Base-by-base conservation (phyloP, 129 eudicot species). In the Ambrosia trifida region DNA sequence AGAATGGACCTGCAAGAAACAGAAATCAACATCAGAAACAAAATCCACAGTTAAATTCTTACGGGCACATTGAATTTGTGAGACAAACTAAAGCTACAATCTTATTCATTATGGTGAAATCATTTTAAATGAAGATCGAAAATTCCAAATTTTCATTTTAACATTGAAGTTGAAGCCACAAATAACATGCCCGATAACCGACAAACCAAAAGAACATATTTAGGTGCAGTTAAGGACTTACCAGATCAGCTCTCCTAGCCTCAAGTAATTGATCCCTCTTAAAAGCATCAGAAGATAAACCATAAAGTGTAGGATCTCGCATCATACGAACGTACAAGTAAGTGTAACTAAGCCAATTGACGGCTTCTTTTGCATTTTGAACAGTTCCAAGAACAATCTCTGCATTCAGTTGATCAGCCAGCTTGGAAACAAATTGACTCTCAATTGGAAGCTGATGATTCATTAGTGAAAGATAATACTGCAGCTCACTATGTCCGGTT, bases 391-490 rank as follows among this genome's bases (percentile, higher is more conserved):
- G 95, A 66, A 93, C 96, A 70, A 93, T 93, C 75, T 93, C 98
- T 43, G 98, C 96, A 80, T 87, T 89, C 76, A 93, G 76, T 68
- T 93, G 98, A 83, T 93, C 98, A 64, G 98, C 96, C 81, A 93
- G 67, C 60, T 86, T 87, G 69, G 98, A 89, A 11, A 93, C 76
- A 44, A 93, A 93, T 75, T 89, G 96, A 68, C 98, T 93, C 77
- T 89, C 98, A 73, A 93, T 89, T 31, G 98, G 98, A 72, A 93
- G 96, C 81, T 89, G 98, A 78, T 89, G 95, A 70, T 93, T 93
- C 98, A 93, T 89, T 50, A 93, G 63, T 2, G 91, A 87, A 18
- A 93, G 88, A 84, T 93, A 93, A 72, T 85, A 93, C 28, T 89
- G 96, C 47, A 89, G 69, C 72, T 93, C 96, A 56, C 85, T 83